Evolutionary conservation across 2,329 filamentous ascomycete genomes (phyloP).

Genomic region (Monilinia vaccinii-corymbosi): DNA sequence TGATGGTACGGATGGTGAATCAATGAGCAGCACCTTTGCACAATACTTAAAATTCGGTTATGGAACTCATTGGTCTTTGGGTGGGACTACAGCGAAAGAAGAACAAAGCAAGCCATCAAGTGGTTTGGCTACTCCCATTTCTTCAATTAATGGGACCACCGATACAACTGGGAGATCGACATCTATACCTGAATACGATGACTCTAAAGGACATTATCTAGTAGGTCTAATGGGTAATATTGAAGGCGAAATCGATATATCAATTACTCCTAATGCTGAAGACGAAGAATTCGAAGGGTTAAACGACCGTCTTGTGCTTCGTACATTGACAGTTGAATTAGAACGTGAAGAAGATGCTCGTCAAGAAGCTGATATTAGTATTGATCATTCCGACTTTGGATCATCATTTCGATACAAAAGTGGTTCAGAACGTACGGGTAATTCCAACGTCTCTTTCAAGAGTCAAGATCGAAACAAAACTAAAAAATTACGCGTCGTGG

Average conservation of each 20-base stretch:
- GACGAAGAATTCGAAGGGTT: slow-evolving; percentile 14
- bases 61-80: slow-evolving; percentile 55
- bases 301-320: slow-evolving; percentile 49
- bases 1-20: slow-evolving; percentile 20
- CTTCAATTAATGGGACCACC: background rate
- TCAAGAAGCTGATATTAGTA: slow-evolving; percentile 38
- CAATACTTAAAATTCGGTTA: slow-evolving; percentile 59
- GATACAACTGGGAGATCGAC: background rate
- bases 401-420: slow-evolving; percentile 8
- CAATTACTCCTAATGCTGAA: slow-evolving; percentile 3
- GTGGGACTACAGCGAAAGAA: slow-evolving; percentile 20
- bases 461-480: slow-evolving; percentile 45
- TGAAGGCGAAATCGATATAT: slow-evolving; percentile 34
- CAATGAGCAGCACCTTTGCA: slow-evolving; percentile 38
- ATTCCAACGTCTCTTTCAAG: slow-evolving; percentile 29
- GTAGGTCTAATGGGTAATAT: slow-evolving; percentile 61
- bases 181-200: slow-evolving; percentile 10
- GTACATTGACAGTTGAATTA: slow-evolving; percentile 60
- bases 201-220: slow-evolving; percentile 45
- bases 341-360: slow-evolving; percentile 34
- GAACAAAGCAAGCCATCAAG: background rate
- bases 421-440: slow-evolving; percentile 21
- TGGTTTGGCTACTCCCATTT: background rate
- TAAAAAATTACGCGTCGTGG: slow-evolving; percentile 55
- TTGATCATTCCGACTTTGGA: slow-evolving; percentile 33